Base-by-base conservation (phyloP, 345 rosid genomes). In the Populus euphratica region DNA sequence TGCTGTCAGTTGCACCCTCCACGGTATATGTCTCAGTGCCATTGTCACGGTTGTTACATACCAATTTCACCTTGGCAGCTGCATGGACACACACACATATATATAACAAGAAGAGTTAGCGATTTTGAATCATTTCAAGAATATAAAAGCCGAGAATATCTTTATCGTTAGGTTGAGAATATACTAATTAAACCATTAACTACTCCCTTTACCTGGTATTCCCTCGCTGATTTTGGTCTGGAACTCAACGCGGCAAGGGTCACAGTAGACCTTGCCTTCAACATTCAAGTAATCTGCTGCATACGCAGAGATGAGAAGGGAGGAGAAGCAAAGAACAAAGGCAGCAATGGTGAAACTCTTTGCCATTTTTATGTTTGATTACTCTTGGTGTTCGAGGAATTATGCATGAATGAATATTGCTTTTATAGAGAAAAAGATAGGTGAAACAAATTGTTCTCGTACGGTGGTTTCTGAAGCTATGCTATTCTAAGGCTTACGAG, bases 241-340 rank as follows among this genome's bases (percentile, higher is more conserved):
- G 59, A 80, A 80, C 68, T 76, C 83, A 13, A 80, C 83, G 6
- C 83, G 79, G 47, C 83, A 80, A 52, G 64, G 27, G 68, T 80
- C 83, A 33, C 83, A 80, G 38, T 80, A 80, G 18, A 80, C 76
- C 52, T 54, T 64, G 44, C 83, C 83, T 65, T 75, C 83, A 5
- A 70, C 79, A 17, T 25, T 41, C 27, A 76, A 18, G 31, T 68
- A 23, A 20, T 43, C 21, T 14, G 33, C n/a, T 2, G 73, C 76
- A 5, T 27, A 16, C n/a, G 82, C 69, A 4, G 61, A 33, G 38
- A 8, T 8, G 62, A 76, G 12, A 72, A 80, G 17, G 35, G 49
- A 70, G 35, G 77, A 36, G 77, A 73, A 52, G 77, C 69, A 79
- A 66, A 80, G 76, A 39, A 76, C 35, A 67, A 80, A 33, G 73